Base-by-base conservation (phyloP, 1,139 yeast genomes). In the Pichia sp. region DNA sequence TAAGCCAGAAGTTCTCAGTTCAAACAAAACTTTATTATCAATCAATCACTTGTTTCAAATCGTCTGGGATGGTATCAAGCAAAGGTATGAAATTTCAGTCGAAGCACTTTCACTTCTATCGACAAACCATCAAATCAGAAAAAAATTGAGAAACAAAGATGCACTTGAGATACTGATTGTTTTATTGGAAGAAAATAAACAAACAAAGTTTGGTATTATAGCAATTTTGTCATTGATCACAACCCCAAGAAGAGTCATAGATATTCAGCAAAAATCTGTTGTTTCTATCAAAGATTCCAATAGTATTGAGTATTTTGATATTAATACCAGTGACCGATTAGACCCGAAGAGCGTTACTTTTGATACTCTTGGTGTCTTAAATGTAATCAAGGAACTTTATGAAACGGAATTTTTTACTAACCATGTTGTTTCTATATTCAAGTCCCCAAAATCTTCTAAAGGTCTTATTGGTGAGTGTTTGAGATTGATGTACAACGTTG, bases 61-160 rank as follows among this genome's bases (percentile, higher is more conserved):
- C 4, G 37, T 58, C 11, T 41, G 57, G 2, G 39, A 50, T 2
- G 55, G 57, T 38, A 36, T 64, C 11, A 39, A 45, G 8, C 19
- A 15, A 2, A 20, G 35, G n/a, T 39, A 41, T 3, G 40, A 38
- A 19, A 45, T 44, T 11, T 40, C 50, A 1, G 46, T 50, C 28
- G 79, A 74, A 55, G 72, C 73, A 1, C 51, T 74, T 36, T 74
- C 77, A 14, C 72, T 70, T 43, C 51, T 74, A 20, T 63, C 73
- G 1, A 58, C 72, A 28, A 68, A 65, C 40, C 49, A 60, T 18
- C 46, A 57, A 9, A 53, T 68, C 4, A 63, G 66, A 41, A 52
- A 56, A 11, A 36, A 40, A 15, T 39, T 72, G 9, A 58, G 78
- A 49, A 43, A 45, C 23, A 66, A 71, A 46, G 62, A 59, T 18